Evolutionary conservation across 2,329 filamentous ascomycete species (phyloP).

Genomic region (Monilinia fructigena): DNA sequence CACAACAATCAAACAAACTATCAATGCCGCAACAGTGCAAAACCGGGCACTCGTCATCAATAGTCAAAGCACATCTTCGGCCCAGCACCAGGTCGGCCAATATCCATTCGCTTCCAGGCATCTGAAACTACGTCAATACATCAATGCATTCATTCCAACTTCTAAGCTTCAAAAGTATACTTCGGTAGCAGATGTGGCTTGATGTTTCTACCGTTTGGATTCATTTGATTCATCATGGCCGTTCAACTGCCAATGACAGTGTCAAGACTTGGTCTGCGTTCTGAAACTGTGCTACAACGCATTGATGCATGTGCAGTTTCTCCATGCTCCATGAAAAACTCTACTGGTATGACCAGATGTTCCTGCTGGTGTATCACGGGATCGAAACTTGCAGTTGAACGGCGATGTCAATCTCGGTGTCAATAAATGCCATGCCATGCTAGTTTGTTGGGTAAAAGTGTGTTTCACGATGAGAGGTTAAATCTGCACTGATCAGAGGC

Average conservation of each 20-base stretch:
- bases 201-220: not conserved
- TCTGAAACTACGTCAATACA: slow-evolving; percentile 12
- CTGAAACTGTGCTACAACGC: slow-evolving; percentile 1
- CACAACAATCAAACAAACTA: not conserved
- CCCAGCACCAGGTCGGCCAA: not conserved
- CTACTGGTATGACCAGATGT: slow-evolving; percentile 3
- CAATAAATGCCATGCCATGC: not conserved
- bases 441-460: not conserved
- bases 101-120: not conserved
- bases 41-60: not conserved
- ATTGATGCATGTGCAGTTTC: not conserved
- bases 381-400: not conserved
- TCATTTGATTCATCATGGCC: not conserved
- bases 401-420: not conserved
- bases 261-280: not conserved
- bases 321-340: not conserved
- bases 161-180: not conserved
- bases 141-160: slow-evolving; percentile 3
- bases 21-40: not conserved
- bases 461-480: slow-evolving; percentile 14
- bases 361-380: not conserved
- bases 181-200: not conserved
- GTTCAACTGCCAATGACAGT: slow-evolving; percentile 7
- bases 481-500: not conserved
- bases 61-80: not conserved